Conservation (phyloP, 2,329 filamentous ascomycete genomes). For the Fusarium mundagurra region DNA sequence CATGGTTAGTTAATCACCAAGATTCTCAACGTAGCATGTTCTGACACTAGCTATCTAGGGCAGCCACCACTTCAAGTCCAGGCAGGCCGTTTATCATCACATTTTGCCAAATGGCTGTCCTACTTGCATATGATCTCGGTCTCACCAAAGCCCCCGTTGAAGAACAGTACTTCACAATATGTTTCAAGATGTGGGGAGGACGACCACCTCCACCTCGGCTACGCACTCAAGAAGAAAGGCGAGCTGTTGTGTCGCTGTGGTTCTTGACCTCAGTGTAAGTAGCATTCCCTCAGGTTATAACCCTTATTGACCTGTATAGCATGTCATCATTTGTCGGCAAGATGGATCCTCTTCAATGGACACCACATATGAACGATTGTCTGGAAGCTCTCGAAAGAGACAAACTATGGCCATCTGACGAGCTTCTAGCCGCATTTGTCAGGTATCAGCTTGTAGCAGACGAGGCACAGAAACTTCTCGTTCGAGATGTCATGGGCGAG, state of each 20-base stretch:
- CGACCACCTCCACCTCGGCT: conserved; percentile 43
- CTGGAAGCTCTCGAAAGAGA: conserved; percentile 57
- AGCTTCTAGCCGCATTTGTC: conserved; percentile 52
- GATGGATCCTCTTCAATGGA: conserved; percentile 66
- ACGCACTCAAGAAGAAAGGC: conserved; percentile 60
- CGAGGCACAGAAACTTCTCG: conserved; percentile 48
- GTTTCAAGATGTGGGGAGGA: conserved; percentile 49
- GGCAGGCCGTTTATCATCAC: conserved; percentile 57
- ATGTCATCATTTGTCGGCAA: conserved; percentile 55
- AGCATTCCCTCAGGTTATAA: background rate
- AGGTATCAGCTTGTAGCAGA: conserved; percentile 54
- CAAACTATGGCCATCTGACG: conserved; percentile 60
- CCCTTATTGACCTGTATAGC: conserved; percentile 36
- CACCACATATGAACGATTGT: conserved; percentile 66
- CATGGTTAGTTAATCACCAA: conserved; percentile 52
- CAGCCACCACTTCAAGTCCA: conserved; percentile 50
- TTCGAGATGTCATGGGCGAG: conserved; percentile 45
- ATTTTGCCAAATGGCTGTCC: conserved; percentile 54
- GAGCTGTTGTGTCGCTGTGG: conserved; percentile 60
- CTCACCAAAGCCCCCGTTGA: conserved; percentile 53
- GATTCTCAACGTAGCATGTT: background rate
- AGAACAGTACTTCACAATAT: conserved; percentile 49
- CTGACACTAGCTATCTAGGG: conserved; percentile 43
- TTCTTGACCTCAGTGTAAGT: conserved; percentile 50
- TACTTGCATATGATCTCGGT: conserved; percentile 58